These are phyloP conservation scores for Sherardia arvensis DNA, from an alignment of 257 asterid species.

Conservation along the genomic window DNA sequence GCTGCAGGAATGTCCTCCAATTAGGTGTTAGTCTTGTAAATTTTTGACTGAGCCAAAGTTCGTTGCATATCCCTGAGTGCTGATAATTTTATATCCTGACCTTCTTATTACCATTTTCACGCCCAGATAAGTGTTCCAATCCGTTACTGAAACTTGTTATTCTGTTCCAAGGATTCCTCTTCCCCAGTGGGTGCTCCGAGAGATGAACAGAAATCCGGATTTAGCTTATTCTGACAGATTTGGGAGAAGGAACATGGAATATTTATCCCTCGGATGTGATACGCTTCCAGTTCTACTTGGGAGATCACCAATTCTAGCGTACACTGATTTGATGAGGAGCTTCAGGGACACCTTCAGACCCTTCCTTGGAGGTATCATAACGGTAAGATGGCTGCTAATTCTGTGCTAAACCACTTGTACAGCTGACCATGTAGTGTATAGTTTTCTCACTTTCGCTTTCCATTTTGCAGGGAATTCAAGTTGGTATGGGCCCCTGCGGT, in stretches of 20 bases:
- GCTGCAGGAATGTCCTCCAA: neutral
- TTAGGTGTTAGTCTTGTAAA: slow-evolving; percentile 1
- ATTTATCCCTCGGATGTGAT: slow-evolving; percentile 72
- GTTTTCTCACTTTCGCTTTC: slow-evolving; percentile 13
- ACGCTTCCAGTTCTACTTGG: slow-evolving; percentile 59
- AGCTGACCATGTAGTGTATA: slow-evolving; percentile 4
- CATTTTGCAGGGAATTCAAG: slow-evolving; percentile 61
- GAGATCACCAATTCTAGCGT: slow-evolving; percentile 72
- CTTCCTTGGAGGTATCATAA: slow-evolving; percentile 56
- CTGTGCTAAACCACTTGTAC: slow-evolving; percentile 4
- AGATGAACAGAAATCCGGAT: slow-evolving; percentile 53
- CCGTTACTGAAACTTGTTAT: slow-evolving; percentile 20
- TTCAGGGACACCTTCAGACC: slow-evolving; percentile 59
- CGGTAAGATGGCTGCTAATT: slow-evolving; percentile 34
- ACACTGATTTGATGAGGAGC: slow-evolving; percentile 67
- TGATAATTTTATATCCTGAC: neutral
- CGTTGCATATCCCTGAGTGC: slow-evolving; percentile 2
- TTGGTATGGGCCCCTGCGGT: slow-evolving; percentile 78
- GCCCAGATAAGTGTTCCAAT: neutral
- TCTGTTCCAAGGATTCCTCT: slow-evolving; percentile 62
- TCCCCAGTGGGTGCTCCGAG: slow-evolving; percentile 73
- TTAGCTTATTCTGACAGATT: slow-evolving; percentile 56
- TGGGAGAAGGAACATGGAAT: slow-evolving; percentile 62
- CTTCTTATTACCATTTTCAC: neutral
- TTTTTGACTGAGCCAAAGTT: neutral